Conservation (phyloP, 202 grass and related monocot species). For the Hordeum pubiflorum region DNA sequence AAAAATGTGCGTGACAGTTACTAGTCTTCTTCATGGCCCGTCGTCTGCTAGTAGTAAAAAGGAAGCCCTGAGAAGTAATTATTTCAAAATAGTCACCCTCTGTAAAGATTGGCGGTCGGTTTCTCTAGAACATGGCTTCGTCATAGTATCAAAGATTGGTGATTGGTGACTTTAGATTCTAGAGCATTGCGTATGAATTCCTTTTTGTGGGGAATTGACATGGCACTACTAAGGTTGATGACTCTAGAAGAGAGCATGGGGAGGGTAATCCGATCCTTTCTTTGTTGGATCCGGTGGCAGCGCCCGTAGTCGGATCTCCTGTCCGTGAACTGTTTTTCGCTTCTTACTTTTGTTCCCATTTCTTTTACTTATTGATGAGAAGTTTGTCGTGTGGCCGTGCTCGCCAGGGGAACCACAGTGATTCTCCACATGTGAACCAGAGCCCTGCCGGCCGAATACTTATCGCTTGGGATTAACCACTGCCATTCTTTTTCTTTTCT, state of each 20-base stretch:
- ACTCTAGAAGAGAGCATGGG: background rate
- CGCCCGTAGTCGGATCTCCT: background rate
- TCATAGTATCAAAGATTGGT: background rate
- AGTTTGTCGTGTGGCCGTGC: background rate
- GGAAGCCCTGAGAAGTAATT: background rate
- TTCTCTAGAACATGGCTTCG: background rate
- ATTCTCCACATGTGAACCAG: background rate
- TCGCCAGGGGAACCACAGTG: background rate
- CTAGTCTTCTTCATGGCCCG: background rate
- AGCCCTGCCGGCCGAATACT: background rate
- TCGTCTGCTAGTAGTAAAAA: background rate
- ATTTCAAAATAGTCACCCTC: too few species aligned
- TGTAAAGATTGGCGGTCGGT: background rate
- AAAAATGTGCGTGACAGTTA: background rate
- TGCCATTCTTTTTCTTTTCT: background rate
- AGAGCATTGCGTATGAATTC: too few species aligned
- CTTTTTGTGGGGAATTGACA: too few species aligned
- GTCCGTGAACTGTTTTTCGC: background rate
- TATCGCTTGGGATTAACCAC: background rate
- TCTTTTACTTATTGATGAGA: background rate
- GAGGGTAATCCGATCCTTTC: background rate
- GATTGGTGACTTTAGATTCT: too few species aligned
- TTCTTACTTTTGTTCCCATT: too few species aligned
- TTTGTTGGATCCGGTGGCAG: background rate
- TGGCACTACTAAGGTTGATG: too few species aligned